A percentile compares a stretch with the other conserved stretches of the same genome.
These are phyloP conservation scores for Linnemannia hyalina DNA, from an alignment of 192 early-diverging fungal genomes.

Conservation along the genomic window DNA sequence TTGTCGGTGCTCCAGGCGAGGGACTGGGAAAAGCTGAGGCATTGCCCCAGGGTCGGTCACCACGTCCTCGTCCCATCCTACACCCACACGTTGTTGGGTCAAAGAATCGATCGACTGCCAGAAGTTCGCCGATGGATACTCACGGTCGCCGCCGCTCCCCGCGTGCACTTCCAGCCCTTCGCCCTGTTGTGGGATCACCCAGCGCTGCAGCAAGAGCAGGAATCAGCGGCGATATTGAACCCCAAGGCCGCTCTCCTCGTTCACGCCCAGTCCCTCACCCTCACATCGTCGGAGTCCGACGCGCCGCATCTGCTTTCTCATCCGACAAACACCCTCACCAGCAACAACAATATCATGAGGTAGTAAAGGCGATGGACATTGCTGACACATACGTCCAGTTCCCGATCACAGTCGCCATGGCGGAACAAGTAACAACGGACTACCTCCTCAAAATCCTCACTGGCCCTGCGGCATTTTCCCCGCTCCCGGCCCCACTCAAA, in stretches of 20 bases:
- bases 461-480: constrained; percentile 23
- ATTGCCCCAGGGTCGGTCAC: neutral
- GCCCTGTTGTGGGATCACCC: neutral
- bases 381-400: neutral
- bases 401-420: constrained; percentile 18
- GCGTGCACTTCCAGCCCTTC: neutral
- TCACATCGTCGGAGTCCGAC: neutral
- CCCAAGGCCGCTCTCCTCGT: neutral
- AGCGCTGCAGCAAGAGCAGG: neutral
- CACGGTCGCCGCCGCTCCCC: neutral
- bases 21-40: neutral
- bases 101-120: neutral
- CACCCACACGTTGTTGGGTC: neutral
- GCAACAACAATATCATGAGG: neutral
- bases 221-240: neutral
- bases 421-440: constrained; percentile 16
- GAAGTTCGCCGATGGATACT: neutral
- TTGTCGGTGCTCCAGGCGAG: neutral
- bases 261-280: neutral
- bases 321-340: neutral
- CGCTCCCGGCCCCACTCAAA: constrained; percentile 18
- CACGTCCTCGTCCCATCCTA: neutral
- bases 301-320: neutral
- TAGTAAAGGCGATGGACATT: neutral
- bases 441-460: constrained; percentile 33